phyloP scores from a whole-genome alignment of 2,329 filamentous ascomycete species.

The Fusarium neocosmosporiellum region DNA sequence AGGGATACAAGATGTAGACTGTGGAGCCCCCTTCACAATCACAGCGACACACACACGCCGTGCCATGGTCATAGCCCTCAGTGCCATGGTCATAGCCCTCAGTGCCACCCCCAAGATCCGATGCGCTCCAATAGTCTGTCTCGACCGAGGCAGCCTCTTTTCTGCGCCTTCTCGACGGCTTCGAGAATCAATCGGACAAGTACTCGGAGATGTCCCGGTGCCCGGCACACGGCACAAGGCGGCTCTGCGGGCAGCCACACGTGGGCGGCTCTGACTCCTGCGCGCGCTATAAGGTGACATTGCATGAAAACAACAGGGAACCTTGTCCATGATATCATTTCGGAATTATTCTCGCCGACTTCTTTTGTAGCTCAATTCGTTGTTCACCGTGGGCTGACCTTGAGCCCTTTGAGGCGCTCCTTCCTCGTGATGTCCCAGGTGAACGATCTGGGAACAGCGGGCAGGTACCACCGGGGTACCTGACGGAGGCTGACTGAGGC shows the following conservation, averaged over 20 bases:
- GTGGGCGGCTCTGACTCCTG: neutral
- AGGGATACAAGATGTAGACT: neutral
- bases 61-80: slow-evolving; percentile 27
- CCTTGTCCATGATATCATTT: slow-evolving; percentile 33
- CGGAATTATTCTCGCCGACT: slow-evolving; percentile 12
- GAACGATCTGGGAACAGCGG: neutral
- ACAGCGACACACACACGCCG: neutral
- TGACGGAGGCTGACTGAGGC: neutral
- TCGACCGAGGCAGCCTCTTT: neutral
- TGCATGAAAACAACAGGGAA: slow-evolving; percentile 16
- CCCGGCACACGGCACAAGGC: slow-evolving; percentile 5
- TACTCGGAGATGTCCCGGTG: neutral
- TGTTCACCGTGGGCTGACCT: neutral
- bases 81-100: slow-evolving; percentile 25
- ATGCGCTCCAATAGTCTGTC: slow-evolving; percentile 41
- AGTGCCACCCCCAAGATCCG: neutral
- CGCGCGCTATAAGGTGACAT: neutral
- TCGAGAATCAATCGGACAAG: slow-evolving; percentile 16
- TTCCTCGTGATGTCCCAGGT: neutral
- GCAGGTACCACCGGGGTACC: neutral
- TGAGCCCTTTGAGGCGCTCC: neutral
- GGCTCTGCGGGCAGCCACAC: neutral
- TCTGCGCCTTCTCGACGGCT: neutral
- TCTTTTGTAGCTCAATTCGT: neutral
- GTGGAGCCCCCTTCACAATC: neutral